These are phyloP conservation scores for Imleria badia DNA, from an alignment of 768 basidiomycete species.

Conservation along the genomic window DNA sequence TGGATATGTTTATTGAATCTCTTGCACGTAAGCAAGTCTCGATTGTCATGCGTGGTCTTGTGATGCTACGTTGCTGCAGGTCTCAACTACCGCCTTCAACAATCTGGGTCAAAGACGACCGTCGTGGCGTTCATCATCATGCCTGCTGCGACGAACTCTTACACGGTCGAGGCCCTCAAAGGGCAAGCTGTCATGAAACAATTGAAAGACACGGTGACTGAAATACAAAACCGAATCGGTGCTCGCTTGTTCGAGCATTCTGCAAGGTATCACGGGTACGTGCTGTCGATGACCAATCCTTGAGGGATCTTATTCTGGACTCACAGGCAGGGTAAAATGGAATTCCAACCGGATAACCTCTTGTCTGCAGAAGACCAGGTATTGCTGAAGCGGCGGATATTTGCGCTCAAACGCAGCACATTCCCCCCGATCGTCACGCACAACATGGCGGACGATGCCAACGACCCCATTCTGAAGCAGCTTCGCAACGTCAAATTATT, in stretches of 20 bases:
- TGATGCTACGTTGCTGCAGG: slow-evolving; percentile 23
- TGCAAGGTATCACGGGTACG: slow-evolving; percentile 86
- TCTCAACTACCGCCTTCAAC: slow-evolving; percentile 63
- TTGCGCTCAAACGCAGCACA: slow-evolving; percentile 91
- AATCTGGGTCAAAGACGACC: slow-evolving; percentile 68
- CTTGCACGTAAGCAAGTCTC: slow-evolving; percentile 69
- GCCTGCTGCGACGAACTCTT: slow-evolving; percentile 94
- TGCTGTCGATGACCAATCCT: slow-evolving; percentile 4
- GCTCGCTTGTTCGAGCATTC: slow-evolving; percentile 93
- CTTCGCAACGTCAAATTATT: slow-evolving; percentile 93
- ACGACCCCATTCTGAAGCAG: slow-evolving; percentile 93
- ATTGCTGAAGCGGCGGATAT: slow-evolving; percentile 91
- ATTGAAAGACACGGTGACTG: slow-evolving; percentile 90
- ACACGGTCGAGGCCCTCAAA: slow-evolving; percentile 97
- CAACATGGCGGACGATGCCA: slow-evolving; percentile 94
- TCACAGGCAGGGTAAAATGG: slow-evolving; percentile 66
- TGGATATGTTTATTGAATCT: slow-evolving; percentile 99
- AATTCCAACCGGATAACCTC: slow-evolving; percentile 72
- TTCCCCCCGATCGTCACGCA: slow-evolving; percentile 98
- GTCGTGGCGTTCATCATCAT: slow-evolving; percentile 99
- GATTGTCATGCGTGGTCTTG: background rate
- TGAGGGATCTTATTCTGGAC: background rate
- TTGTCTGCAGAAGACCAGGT: slow-evolving; percentile 92
- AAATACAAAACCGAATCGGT: slow-evolving; percentile 93
- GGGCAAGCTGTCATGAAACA: slow-evolving; percentile 98